phyloP scores from a whole-genome alignment of 345 rosid species.

The Moringa oleifera region DNA sequence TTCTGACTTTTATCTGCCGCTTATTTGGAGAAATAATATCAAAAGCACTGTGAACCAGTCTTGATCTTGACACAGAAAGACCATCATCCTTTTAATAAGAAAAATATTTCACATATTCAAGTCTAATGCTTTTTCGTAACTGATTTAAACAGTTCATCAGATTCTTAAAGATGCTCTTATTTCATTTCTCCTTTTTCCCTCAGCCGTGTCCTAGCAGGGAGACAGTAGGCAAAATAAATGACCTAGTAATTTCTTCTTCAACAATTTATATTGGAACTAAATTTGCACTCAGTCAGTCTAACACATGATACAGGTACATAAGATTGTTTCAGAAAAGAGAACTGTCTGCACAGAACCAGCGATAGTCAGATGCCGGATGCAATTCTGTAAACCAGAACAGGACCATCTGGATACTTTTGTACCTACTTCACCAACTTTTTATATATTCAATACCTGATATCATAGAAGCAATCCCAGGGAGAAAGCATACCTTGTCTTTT shows the following conservation, averaged over 20 bases:
- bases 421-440: not conserved
- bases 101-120: too few relatives aligned
- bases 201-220: not conserved
- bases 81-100: too few relatives aligned
- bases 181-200: not conserved
- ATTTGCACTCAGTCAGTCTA: too few relatives aligned
- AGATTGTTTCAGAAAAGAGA: not conserved
- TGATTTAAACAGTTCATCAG: not conserved
- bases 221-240: not conserved
- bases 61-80: too few relatives aligned
- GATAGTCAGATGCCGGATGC: not conserved
- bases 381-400: not conserved
- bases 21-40: not conserved
- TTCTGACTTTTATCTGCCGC: not conserved
- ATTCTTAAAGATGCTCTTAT: not conserved
- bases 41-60: not conserved
- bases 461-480: not conserved
- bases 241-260: not conserved
- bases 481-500: constrained; percentile 71
- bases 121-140: too few relatives aligned
- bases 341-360: not conserved
- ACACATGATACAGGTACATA: too few relatives aligned
- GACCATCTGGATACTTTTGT: not conserved
- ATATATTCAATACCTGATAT: not conserved
- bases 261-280: too few relatives aligned